Conservation (phyloP, 2,329 filamentous ascomycete species). For the Penicillium janthinellum region DNA sequence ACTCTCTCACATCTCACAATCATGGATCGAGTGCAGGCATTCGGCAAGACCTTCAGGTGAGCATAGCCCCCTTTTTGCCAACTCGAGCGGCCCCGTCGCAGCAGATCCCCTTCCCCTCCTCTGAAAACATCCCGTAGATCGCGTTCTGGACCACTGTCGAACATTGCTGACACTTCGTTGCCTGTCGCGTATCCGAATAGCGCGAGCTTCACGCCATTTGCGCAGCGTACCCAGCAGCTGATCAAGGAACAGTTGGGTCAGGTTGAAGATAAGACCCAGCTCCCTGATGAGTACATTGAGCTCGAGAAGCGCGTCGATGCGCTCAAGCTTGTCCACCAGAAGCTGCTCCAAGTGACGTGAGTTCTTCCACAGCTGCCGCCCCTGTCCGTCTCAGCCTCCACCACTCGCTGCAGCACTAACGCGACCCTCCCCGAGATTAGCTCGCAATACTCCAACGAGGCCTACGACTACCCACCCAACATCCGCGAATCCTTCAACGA, state of each 20-base stretch:
- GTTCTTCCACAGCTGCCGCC: constrained; percentile 39
- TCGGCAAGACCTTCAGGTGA: constrained; percentile 71
- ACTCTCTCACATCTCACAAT: constrained; percentile 12
- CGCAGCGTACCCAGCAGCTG: constrained; percentile 92
- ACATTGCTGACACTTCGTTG: constrained; percentile 34
- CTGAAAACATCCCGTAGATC: not conserved
- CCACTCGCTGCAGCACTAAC: not conserved
- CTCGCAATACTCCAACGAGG: constrained; percentile 88
- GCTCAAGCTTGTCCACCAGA: constrained; percentile 93
- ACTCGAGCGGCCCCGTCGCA: constrained; percentile 2
- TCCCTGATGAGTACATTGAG: constrained; percentile 96
- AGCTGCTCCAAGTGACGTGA: constrained; percentile 94
- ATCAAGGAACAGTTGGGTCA: constrained; percentile 97
- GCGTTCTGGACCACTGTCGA: constrained; percentile 16
- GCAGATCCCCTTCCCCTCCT: constrained; percentile 1
- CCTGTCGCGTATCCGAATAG: constrained; percentile 59
- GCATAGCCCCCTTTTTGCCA: constrained; percentile 29
- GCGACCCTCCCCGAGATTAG: constrained; percentile 48
- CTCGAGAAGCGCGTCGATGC: constrained; percentile 98
- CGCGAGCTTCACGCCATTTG: constrained; percentile 86
- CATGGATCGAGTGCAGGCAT: constrained; percentile 71
- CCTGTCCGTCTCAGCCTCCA: not conserved
- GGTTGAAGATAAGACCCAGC: constrained; percentile 95
- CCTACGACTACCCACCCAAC: constrained; percentile 93
- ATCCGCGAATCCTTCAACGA: constrained; percentile 98